Evolutionary conservation across 768 basidiomycete genomes (phyloP).

Genomic region (Lentinula boryana): DNA sequence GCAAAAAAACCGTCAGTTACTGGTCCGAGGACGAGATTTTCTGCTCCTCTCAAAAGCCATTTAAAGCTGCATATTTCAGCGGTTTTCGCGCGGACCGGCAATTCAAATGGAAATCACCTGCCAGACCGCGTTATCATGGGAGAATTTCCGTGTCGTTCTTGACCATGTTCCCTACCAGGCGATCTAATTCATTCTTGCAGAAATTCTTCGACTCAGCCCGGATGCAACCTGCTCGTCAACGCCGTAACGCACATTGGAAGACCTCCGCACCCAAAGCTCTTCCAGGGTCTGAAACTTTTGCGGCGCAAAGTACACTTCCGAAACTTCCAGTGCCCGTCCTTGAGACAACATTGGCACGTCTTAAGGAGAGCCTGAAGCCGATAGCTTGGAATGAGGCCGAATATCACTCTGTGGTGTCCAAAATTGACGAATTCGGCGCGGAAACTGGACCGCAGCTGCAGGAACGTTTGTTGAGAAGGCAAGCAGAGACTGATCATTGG

Average conservation of each 20-base stretch:
- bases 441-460: conserved; percentile 56
- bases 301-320: conserved; percentile 56
- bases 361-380: conserved; percentile 68
- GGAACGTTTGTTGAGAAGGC: conserved; percentile 48
- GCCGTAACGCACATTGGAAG: conserved; percentile 63
- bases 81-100: not conserved
- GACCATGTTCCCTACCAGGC: not conserved
- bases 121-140: not conserved
- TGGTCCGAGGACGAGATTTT: too few relatives aligned
- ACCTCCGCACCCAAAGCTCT: conserved; percentile 53
- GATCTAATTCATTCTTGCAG: not conserved
- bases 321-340: conserved; percentile 75
- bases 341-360: conserved; percentile 52
- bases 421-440: conserved; percentile 62
- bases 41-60: not conserved
- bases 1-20: too few relatives aligned
- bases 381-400: conserved; percentile 63
- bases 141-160: not conserved
- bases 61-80: not conserved
- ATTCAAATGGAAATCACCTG: not conserved
- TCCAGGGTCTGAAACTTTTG: conserved; percentile 53
- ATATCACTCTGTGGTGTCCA: conserved; percentile 43
- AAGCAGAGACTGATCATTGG: conserved; percentile 66
- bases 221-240: conserved; percentile 11
- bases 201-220: not conserved